A percentile compares a stretch with the other conserved stretches of the same genome.
Conservation (phyloP, 768 basidiomycete genomes). For the Rhodotorula babjevae region DNA sequence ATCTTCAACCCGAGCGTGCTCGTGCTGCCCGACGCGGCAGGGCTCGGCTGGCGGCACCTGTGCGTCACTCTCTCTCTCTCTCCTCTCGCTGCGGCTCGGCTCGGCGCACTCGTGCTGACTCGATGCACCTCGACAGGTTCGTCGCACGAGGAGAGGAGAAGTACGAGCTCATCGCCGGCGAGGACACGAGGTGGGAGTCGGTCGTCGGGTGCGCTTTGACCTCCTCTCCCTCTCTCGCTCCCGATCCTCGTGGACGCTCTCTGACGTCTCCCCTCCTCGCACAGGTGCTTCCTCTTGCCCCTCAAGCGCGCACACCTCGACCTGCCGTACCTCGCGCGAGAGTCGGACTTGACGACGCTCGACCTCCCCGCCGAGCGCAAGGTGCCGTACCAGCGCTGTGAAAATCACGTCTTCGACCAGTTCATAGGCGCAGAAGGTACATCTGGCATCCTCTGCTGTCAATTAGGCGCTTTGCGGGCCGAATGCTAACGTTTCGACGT, state of each 20-base stretch:
- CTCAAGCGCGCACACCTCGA: slow-evolving; percentile 14
- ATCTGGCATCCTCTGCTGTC: no score
- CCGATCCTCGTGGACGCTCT: not conserved
- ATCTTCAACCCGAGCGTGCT: slow-evolving; percentile 19
- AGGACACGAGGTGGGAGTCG: slow-evolving; percentile 23
- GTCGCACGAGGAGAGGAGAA: slow-evolving; percentile 22
- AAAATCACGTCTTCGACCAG: slow-evolving; percentile 1
- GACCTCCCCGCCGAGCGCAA: slow-evolving; percentile 20
- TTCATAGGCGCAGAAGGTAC: slow-evolving; percentile 20
- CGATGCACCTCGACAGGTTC: not conserved
- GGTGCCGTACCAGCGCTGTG: slow-evolving; percentile 17
- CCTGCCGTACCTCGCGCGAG: slow-evolving; percentile 22
- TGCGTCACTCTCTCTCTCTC: no score
- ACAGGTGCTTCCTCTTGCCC: slow-evolving; percentile 17
- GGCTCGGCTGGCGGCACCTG: slow-evolving; percentile 7
- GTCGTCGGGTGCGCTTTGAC: slow-evolving; percentile 7
- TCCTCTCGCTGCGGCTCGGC: no score
- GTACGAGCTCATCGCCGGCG: slow-evolving; percentile 22
- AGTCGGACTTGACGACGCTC: slow-evolving; percentile 23
- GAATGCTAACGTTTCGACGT: no score
- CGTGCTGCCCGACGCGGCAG: slow-evolving; percentile 9
- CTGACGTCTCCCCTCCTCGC: not conserved
- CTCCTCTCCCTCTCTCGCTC: no score
- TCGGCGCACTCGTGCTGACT: no score
- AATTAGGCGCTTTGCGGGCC: no score